Evolutionary conservation across 306 rosid genomes (phyloP), one percentile per base, ranked within the genome.

Genomic region (Psophocarpus tetragonolobus): DNA sequence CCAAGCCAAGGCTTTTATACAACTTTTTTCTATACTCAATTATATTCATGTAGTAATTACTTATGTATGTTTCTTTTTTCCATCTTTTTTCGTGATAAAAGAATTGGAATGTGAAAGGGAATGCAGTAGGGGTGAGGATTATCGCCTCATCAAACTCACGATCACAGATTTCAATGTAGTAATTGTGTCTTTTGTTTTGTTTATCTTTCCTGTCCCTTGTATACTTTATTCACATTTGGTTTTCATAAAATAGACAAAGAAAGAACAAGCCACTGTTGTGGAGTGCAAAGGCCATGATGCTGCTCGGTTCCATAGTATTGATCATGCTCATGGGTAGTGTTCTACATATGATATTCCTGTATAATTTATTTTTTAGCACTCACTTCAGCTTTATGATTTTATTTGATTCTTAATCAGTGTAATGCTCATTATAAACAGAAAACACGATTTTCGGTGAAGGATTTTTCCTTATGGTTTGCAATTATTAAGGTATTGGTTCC

Each of bases 121-220:
- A 84, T 94, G 94, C 91, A 94, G 98, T 90, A 88, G 96, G 92
- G 97, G 98, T 56, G 96, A 91, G 88, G 97, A 94, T 67, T 95
- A 92, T 75, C 93, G 97, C 60, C 89, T 95, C 81, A 85, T 92
- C 92, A 95, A 88, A 85, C 99, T 95, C 78, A 84, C 90, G 35
- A 90, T 95, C 83, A 91, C 89, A 75, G 92, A 95, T 83, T 95
- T 87, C 93, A 87, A 80, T 71, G 97, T 92, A 79, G 26, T 86
- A 80, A 62, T 73, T 38, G 27, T 36, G 44, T 23, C 38, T 32
- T 76, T 42, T 68, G 6, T 73, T 70, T 73, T 56, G 47, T 30
- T 47, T 79, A 41, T 66, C 62, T 39, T 50, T 68, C 61, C 13
- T 56, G 53, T 70, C 23, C 64, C 54, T 74, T 48, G 61, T 63